A percentile compares a stretch with the other conserved stretches of the same genome.
These are phyloP conservation scores for Mycena alexandri DNA, from an alignment of 768 basidiomycete genomes.

Conservation along the genomic window DNA sequence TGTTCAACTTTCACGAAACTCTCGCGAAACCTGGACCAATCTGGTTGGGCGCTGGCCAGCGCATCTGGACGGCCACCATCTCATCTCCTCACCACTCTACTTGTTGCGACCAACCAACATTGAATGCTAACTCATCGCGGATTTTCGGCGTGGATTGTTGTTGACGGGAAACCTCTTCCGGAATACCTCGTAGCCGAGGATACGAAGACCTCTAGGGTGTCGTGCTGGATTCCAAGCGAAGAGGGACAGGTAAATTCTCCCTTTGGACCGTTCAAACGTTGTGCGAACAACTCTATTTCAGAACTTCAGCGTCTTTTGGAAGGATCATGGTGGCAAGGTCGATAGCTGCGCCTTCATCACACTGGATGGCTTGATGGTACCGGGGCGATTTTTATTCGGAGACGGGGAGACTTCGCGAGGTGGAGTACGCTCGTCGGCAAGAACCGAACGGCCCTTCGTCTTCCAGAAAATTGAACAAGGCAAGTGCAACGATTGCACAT, in stretches of 20 bases:
- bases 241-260: constrained; percentile 62
- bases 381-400: constrained; percentile 74
- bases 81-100: background rate
- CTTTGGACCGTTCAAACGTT: constrained; percentile 8
- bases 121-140: constrained; percentile 67
- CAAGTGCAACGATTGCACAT: constrained; percentile 44
- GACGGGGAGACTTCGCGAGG: constrained; percentile 65
- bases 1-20: background rate
- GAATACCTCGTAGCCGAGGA: constrained; percentile 72
- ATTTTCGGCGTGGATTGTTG: constrained; percentile 79
- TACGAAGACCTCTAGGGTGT: constrained; percentile 56
- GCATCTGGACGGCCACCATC: background rate
- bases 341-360: constrained; percentile 72
- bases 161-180: constrained; percentile 59
- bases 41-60: constrained; percentile 18
- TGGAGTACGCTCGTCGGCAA: constrained; percentile 63
- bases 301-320: constrained; percentile 75
- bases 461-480: constrained; percentile 63
- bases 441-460: constrained; percentile 70
- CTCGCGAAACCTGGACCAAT: too few relatives aligned
- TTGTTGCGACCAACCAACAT: constrained; percentile 3
- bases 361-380: constrained; percentile 73
- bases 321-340: constrained; percentile 65
- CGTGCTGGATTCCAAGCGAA: constrained; percentile 79
- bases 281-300: constrained; percentile 41